Conservation (phyloP, 2,329 filamentous ascomycete species). For the Ophiostoma novo-ulmi region DNA sequence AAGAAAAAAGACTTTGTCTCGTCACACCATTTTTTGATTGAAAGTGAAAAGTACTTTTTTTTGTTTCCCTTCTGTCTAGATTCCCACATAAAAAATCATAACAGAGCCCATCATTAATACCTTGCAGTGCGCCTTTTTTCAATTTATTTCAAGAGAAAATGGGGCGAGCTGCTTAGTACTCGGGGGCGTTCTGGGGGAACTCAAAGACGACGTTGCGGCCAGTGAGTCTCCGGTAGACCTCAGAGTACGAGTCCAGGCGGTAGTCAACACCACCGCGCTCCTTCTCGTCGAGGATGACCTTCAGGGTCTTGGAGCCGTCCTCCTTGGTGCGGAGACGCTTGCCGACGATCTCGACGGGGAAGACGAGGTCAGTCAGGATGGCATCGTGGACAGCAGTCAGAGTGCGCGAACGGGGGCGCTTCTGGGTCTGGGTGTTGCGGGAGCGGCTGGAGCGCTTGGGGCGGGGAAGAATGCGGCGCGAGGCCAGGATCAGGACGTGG, state of each 20-base stretch:
- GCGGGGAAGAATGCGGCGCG: conserved; percentile 96
- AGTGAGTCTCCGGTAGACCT: conserved; percentile 98
- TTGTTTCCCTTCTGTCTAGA: conserved; percentile 15
- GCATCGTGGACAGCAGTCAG: conserved; percentile 98
- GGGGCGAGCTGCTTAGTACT: conserved; percentile 60
- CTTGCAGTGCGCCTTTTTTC: neutral
- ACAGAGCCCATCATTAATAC: conserved; percentile 9
- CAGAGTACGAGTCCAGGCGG: conserved; percentile 98
- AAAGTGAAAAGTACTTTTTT: conserved; percentile 15
- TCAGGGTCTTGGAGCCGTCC: conserved; percentile 96
- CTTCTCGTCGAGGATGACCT: conserved; percentile 99
- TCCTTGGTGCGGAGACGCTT: conserved; percentile 98
- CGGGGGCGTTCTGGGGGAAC: conserved; percentile 82
- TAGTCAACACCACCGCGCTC: conserved; percentile 99
- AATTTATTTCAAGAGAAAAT: neutral
- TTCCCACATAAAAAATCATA: neutral
- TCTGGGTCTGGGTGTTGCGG: conserved; percentile 95
- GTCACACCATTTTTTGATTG: conserved; percentile 19
- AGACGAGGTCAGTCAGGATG: conserved; percentile 96
- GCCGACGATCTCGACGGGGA: conserved; percentile 99
- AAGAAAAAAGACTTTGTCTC: conserved; percentile 16
- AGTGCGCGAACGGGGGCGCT: conserved; percentile 95
- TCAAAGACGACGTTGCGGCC: conserved; percentile 96
- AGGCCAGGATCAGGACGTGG: conserved; percentile 97
- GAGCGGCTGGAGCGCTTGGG: conserved; percentile 97